A percentile compares a stretch with the other conserved stretches of the same genome.
Conservation (phyloP, 2,329 filamentous ascomycete genomes). For the Tolypocladium cylindrosporum region DNA sequence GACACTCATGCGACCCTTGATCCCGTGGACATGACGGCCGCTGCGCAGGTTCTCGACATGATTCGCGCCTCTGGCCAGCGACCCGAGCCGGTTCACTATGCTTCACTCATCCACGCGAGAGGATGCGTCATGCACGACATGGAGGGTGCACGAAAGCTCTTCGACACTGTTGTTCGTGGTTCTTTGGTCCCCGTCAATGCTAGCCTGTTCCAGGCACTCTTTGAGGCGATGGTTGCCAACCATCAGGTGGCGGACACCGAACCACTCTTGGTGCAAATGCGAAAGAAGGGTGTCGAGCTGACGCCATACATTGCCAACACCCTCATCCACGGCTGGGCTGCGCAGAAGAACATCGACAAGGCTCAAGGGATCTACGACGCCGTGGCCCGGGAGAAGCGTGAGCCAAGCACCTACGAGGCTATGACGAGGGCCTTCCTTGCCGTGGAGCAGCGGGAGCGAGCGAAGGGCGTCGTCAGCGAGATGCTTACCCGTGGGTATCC, state of each 20-base stretch:
- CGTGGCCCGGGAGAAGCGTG: slow-evolving; percentile 69
- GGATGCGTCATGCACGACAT: slow-evolving; percentile 92
- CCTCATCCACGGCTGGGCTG: slow-evolving; percentile 92
- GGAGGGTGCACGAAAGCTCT: slow-evolving; percentile 68
- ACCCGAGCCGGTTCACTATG: slow-evolving; percentile 90
- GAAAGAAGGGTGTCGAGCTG: slow-evolving; percentile 62
- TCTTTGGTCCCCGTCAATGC: slow-evolving; percentile 61
- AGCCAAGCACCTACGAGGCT: slow-evolving; percentile 96
- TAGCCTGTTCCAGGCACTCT: slow-evolving; percentile 91
- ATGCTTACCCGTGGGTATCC: slow-evolving; percentile 89
- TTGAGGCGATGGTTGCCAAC: slow-evolving; percentile 95
- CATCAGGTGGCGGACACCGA: slow-evolving; percentile 72
- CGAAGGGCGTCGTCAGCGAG: slow-evolving; percentile 73
- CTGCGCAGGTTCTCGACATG: slow-evolving; percentile 70
- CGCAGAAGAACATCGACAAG: slow-evolving; percentile 69
- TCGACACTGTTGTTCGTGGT: slow-evolving; percentile 69
- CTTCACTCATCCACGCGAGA: slow-evolving; percentile 89
- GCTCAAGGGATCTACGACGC: slow-evolving; percentile 69
- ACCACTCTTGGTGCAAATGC: slow-evolving; percentile 67
- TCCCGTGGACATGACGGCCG: slow-evolving; percentile 78
- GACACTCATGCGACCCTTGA: slow-evolving; percentile 93
- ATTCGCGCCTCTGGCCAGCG: slow-evolving; percentile 66
- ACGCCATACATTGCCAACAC: slow-evolving; percentile 98
- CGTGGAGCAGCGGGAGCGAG: slow-evolving; percentile 67
- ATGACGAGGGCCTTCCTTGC: slow-evolving; percentile 93